Base-by-base conservation (phyloP, 306 rosid species). In the Prunus mira region DNA sequence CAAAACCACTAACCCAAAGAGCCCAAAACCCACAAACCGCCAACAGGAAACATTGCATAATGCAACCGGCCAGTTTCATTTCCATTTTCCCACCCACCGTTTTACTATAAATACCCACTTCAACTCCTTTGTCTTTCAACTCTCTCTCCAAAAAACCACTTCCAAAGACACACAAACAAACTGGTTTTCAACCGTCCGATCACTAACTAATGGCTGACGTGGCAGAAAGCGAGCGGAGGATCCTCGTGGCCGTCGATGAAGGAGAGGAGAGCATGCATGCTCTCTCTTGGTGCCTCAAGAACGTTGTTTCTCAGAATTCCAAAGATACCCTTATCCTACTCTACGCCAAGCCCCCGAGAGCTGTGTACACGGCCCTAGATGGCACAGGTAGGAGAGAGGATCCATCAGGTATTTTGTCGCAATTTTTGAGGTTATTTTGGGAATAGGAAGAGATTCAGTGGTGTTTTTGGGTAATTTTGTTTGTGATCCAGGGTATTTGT, bases 251-350 rank as follows among this genome's bases (percentile, higher is more conserved):
- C 12, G 91, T 95, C 3, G 99, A 92, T 24, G 97, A 89, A 47
- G 91, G 97, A 0, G 97, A 92, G n/a, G 97, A 95, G 85, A 92
- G 99, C 86, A 61, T 82, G 82, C 69, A 89, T 67, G 97, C 97
- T 1, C 91, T 92, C 25, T 88, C 97, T 2, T 95, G 97, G 98
- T 87, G 93, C 64, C 83, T 92, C 11, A 85, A 86, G 68, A 92
- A 95, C 75, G 74, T 95, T 2, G 28, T 78, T 13, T 72, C 84
- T 2, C 54, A 69, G 43, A 89, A 89, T 77, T 88, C 90, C 84
- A 86, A 82, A 50, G 97, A 95, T 41, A 76, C 86, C 79, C 82
- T 95, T 2, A 56, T 89, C 78, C 88, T 95, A 34, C 89, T 95
- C 69, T 80, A 92, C 75, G 93, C 86, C 24, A 88, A 91, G 75